phyloP scores from a whole-genome alignment of 2,329 filamentous ascomycete genomes.

The Ascochyta koolunga region DNA sequence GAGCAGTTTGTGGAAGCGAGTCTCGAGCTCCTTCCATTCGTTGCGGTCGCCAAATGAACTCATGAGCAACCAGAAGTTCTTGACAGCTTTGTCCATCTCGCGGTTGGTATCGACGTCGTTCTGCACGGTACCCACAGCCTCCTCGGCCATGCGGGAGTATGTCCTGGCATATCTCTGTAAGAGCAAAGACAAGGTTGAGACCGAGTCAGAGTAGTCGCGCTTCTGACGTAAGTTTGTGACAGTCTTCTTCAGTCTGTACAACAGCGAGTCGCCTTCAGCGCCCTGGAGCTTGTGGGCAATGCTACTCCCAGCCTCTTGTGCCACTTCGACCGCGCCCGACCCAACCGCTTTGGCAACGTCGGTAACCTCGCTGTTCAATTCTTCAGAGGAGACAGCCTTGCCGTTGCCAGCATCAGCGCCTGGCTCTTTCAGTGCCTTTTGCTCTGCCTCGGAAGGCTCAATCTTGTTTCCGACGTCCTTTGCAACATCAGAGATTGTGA shows the following conservation, averaged over 20 bases:
- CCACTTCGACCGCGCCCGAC: slow-evolving; percentile 54
- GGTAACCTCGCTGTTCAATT: slow-evolving; percentile 60
- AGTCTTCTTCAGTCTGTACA: slow-evolving; percentile 77
- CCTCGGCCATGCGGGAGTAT: slow-evolving; percentile 75
- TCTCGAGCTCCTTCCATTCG: slow-evolving; percentile 77
- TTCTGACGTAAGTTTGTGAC: slow-evolving; percentile 76
- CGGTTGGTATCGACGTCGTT: slow-evolving; percentile 75
- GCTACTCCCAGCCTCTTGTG: slow-evolving; percentile 69
- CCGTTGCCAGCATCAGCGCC: slow-evolving; percentile 54
- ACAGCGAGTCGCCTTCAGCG: slow-evolving; percentile 73
- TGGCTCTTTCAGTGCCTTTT: slow-evolving; percentile 59
- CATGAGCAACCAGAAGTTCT: slow-evolving; percentile 80
- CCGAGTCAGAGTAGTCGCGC: slow-evolving; percentile 83
- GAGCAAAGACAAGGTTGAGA: slow-evolving; percentile 76
- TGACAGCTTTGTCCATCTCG: slow-evolving; percentile 75
- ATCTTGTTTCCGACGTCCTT: slow-evolving; percentile 75
- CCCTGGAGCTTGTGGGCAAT: slow-evolving; percentile 74
- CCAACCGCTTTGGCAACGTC: slow-evolving; percentile 55
- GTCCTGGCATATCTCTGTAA: slow-evolving; percentile 77
- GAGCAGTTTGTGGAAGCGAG: slow-evolving; percentile 71
- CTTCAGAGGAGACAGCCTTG: slow-evolving; percentile 62
- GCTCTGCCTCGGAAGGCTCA: slow-evolving; percentile 69
- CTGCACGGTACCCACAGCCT: slow-evolving; percentile 69
- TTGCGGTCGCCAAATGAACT: slow-evolving; percentile 76
- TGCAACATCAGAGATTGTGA: slow-evolving; percentile 77